Conservation (phyloP, 768 basidiomycete genomes). For the Fomitopsis pulvina region DNA sequence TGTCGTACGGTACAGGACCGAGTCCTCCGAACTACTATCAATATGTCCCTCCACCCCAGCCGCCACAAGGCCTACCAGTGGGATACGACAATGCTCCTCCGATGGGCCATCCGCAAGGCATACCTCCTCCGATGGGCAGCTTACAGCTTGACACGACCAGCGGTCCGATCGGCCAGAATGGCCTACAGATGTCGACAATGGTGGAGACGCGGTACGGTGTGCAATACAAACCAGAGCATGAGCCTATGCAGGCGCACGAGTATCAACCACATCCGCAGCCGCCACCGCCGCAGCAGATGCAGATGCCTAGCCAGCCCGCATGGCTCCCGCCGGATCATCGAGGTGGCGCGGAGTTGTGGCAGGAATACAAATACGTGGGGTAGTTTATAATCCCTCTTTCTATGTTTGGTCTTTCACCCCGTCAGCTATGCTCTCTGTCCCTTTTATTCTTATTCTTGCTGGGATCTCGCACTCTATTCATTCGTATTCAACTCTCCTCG, state of each 20-base stretch:
- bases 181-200: slow-evolving; percentile 8
- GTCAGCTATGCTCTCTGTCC: no score
- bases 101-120: slow-evolving; percentile 2
- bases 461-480: no score
- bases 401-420: neutral
- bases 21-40: slow-evolving; percentile 15
- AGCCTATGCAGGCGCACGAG: slow-evolving; percentile 8
- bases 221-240: slow-evolving; percentile 4
- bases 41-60: slow-evolving; percentile 8
- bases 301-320: neutral
- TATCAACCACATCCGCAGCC: slow-evolving; percentile 11
- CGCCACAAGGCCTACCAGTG: slow-evolving; percentile 7
- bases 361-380: slow-evolving; percentile 3
- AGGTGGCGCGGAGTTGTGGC: neutral
- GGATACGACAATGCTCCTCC: slow-evolving; percentile 8
- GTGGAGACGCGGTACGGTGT: slow-evolving; percentile 3
- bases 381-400: neutral
- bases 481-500: no score
- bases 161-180: neutral
- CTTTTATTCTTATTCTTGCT: neutral
- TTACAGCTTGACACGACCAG: slow-evolving; percentile 5
- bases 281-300: slow-evolving; percentile 5
- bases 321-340: neutral
- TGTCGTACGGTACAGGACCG: slow-evolving; percentile 7
- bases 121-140: slow-evolving; percentile 4